Evolutionary conservation across 257 asterid species (phyloP).

Genomic region (Nicotiana knightiana): DNA sequence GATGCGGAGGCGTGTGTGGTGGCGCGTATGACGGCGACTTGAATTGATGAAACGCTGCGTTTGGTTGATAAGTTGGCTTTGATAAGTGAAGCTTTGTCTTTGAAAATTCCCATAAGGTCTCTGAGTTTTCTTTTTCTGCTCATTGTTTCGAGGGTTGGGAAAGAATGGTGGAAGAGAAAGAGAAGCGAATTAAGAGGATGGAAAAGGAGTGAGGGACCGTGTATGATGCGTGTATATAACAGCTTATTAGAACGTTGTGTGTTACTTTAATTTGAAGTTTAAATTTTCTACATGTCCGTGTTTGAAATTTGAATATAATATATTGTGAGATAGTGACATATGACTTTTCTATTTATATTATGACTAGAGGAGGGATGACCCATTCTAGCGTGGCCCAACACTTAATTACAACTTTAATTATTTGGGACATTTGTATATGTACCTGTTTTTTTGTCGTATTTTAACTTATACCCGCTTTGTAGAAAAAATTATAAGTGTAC

Average conservation of each 20-base stretch:
- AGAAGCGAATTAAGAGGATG: neutral
- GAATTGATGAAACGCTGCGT: slow-evolving; percentile 16
- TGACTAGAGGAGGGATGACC: neutral
- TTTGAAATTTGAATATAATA: neutral
- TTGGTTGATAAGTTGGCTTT: slow-evolving; percentile 29
- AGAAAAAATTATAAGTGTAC: too few species aligned
- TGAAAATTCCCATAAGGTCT: slow-evolving; percentile 24
- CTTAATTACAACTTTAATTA: too few species aligned
- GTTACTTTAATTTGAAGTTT: neutral
- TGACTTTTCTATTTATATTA: neutral
- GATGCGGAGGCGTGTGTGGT: slow-evolving; percentile 25
- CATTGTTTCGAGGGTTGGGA: neutral
- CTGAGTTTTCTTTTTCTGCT: slow-evolving; percentile 12
- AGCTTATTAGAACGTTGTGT: neutral
- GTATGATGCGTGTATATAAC: neutral
- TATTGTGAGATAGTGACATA: neutral
- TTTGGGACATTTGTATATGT: too few species aligned
- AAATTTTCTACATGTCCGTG: neutral
- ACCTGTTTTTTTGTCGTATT: too few species aligned
- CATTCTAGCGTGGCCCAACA: too few species aligned
- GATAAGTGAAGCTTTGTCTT: slow-evolving; percentile 32
- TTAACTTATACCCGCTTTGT: too few species aligned
- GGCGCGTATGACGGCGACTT: slow-evolving; percentile 27
- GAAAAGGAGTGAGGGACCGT: neutral
- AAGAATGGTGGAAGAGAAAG: neutral